A percentile compares a stretch with the other conserved stretches of the same genome.
Evolutionary conservation across 805 yeast genomes (phyloP).

Genomic region (Pichia thaimueangensis): DNA sequence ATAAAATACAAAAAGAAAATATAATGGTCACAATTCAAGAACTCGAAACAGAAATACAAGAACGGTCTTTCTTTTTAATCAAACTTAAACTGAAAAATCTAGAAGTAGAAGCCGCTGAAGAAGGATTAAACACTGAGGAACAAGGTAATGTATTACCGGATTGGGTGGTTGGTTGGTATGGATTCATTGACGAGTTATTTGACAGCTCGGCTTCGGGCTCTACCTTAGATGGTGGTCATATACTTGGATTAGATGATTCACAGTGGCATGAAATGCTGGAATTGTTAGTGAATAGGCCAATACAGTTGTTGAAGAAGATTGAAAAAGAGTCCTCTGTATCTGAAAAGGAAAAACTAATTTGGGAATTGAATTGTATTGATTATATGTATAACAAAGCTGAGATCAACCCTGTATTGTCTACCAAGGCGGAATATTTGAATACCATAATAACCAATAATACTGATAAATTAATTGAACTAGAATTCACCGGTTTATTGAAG

Average conservation of each 20-base stretch:
- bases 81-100: conserved; percentile 33
- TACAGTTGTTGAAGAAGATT: conserved; percentile 29
- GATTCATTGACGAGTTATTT: conserved; percentile 53
- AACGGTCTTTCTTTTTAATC: conserved; percentile 35
- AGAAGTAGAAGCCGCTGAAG: conserved; percentile 28
- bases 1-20: conserved; percentile 7
- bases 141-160: conserved; percentile 72
- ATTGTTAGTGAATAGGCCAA: conserved; percentile 42
- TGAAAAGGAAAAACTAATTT: conserved; percentile 33
- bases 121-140: conserved; percentile 27
- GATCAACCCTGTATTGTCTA: conserved; percentile 36
- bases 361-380: conserved; percentile 56
- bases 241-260: conserved; percentile 33
- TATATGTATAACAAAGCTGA: conserved; percentile 48
- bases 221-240: conserved; percentile 25
- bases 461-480: conserved; percentile 32
- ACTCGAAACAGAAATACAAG: conserved; percentile 31
- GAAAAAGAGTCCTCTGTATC: conserved; percentile 21
- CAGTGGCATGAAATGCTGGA: conserved; percentile 33
- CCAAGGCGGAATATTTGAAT: conserved; percentile 6
- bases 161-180: conserved; percentile 65
- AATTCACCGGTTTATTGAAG: conserved; percentile 41
- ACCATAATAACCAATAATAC: conserved; percentile 23
- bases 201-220: conserved; percentile 33
- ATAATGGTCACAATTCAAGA: conserved; percentile 24